Conservation (phyloP, 805 yeast genomes). For the Wickerhamomyces xylosicus region DNA sequence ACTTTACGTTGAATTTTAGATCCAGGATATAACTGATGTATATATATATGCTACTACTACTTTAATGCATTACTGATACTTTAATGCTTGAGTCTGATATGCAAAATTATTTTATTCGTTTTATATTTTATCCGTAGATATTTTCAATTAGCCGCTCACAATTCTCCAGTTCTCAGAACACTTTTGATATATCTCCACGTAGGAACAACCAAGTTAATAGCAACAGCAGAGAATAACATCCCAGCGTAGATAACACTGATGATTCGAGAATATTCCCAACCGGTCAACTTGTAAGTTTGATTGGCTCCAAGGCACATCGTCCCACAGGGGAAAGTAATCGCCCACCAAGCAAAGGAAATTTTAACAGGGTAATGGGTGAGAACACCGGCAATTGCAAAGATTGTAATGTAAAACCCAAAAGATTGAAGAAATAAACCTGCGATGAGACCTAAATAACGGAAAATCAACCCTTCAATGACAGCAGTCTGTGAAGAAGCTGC, state of each 20-base stretch:
- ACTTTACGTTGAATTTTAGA: slow-evolving; percentile 32
- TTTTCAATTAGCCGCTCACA: not conserved
- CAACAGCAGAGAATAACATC: not conserved
- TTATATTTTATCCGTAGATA: too few species aligned
- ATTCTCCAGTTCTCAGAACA: not conserved
- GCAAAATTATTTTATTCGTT: not conserved
- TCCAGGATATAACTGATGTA: too few species aligned
- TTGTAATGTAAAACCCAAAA: slow-evolving; percentile 49
- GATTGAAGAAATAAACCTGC: slow-evolving; percentile 36
- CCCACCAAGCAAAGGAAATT: slow-evolving; percentile 61
- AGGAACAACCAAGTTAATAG: not conserved
- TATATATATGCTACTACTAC: not conserved
- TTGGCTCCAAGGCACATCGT: slow-evolving; percentile 59
- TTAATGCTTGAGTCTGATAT: too few species aligned
- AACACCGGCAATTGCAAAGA: slow-evolving; percentile 28
- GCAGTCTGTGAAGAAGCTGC: slow-evolving; percentile 5
- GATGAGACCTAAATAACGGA: slow-evolving; percentile 26
- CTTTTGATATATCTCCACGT: not conserved
- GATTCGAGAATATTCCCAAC: slow-evolving; percentile 48
- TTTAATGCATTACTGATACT: too few species aligned
- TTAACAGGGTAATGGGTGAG: slow-evolving; percentile 22
- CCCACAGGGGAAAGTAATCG: slow-evolving; percentile 85
- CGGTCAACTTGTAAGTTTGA: slow-evolving; percentile 38
- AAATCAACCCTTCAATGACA: slow-evolving; percentile 19
- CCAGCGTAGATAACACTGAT: slow-evolving; percentile 46